phyloP scores from a whole-genome alignment of 1,139 yeast genomes.

The Yamadazyma taylorii region DNA sequence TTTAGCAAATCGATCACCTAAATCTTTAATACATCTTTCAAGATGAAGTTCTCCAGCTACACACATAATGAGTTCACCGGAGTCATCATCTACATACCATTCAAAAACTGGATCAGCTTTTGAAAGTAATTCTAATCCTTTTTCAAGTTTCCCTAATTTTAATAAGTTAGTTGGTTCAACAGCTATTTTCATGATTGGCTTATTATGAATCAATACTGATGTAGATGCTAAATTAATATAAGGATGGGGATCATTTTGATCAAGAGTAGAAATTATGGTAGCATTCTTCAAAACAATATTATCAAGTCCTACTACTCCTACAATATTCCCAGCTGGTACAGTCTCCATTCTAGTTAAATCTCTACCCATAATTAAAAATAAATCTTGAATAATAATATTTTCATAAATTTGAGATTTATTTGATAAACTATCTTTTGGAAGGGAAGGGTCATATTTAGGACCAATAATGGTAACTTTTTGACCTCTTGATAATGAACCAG shows the following conservation, averaged over 20 bases:
- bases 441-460: constrained; percentile 79
- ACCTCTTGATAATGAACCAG: constrained; percentile 78
- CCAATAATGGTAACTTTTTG: constrained; percentile 75
- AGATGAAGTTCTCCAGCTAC: constrained; percentile 96
- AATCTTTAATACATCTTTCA: constrained; percentile 86
- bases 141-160: constrained; percentile 70
- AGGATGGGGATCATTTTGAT: constrained; percentile 47
- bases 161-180: constrained; percentile 89
- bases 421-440: constrained; percentile 49
- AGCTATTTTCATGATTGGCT: constrained; percentile 91
- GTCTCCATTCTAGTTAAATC: constrained; percentile 73
- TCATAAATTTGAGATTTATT: constrained; percentile 46
- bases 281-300: constrained; percentile 84
- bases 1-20: constrained; percentile 83
- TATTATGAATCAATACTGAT: constrained; percentile 56
- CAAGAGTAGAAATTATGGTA: constrained; percentile 55
- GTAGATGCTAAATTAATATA: constrained; percentile 71
- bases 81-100: constrained; percentile 74
- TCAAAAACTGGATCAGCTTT: constrained; percentile 94
- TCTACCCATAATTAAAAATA: constrained; percentile 89
- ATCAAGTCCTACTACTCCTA: constrained; percentile 91
- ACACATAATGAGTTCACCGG: constrained; percentile 87
- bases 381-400: constrained; percentile 55
- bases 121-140: constrained; percentile 75
- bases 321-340: constrained; percentile 95